Percentiles rank a stretch among this genome's conserved stretches.
phyloP scores from a whole-genome alignment of 176 grass and related monocot species.

The Lolium rigidum region DNA sequence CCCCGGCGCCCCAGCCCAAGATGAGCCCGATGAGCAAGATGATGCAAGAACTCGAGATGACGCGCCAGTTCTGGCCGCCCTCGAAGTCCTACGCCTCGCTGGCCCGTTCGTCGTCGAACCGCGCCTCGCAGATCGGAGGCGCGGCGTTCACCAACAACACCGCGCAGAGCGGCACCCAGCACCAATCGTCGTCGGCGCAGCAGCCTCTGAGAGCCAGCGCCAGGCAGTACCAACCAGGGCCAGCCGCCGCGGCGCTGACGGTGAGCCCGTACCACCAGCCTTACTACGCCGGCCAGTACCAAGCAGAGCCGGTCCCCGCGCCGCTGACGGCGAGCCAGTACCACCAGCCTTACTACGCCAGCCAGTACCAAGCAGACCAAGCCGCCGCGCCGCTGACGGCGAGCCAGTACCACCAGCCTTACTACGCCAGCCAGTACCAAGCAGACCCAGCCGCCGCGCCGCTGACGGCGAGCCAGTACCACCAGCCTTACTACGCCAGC shows the following conservation, averaged over 20 bases:
- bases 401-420: neutral
- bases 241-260: neutral
- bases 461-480: neutral
- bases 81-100: neutral
- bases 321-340: neutral
- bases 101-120: neutral
- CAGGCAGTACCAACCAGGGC: neutral
- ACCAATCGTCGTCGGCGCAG: neutral
- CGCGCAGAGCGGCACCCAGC: neutral
- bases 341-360: neutral
- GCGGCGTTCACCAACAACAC: neutral
- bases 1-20: neutral
- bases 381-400: neutral
- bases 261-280: neutral
- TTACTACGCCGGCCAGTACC: neutral
- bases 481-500: neutral
- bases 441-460: neutral
- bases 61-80: neutral
- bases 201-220: neutral
- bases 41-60: neutral
- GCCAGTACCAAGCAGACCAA: neutral
- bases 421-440: neutral
- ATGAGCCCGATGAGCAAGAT: neutral
- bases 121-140: neutral
- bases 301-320: neutral